Conservation (phyloP, 1,139 yeast genomes). For the Sporopachydermia cereana region DNA sequence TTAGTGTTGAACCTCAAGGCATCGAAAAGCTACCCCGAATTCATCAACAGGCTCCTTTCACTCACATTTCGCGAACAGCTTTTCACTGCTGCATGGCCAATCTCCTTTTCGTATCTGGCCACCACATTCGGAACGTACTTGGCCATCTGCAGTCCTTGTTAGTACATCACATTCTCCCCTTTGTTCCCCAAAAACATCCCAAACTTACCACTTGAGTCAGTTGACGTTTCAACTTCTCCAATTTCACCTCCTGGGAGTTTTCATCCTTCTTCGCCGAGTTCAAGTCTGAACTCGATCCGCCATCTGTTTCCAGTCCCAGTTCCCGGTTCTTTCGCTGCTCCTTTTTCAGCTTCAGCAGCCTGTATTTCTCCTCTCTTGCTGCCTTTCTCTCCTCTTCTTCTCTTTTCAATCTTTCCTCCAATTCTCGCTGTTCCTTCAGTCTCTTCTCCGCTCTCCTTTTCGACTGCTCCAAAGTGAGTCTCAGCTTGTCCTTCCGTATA, state of each 20-base stretch:
- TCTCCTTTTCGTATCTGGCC: conserved; percentile 48
- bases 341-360: background rate
- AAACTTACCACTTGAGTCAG: conserved; percentile 6
- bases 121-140: conserved; percentile 68
- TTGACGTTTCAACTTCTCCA: conserved; percentile 9
- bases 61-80: conserved; percentile 56
- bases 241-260: conserved; percentile 8
- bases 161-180: conserved; percentile 15
- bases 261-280: conserved; percentile 13
- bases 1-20: background rate
- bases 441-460: conserved; percentile 6
- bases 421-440: conserved; percentile 6
- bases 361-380: conserved; percentile 8
- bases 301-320: background rate
- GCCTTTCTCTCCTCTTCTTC: conserved; percentile 17
- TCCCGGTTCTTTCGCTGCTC: conserved; percentile 6
- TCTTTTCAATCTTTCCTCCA: conserved; percentile 11
- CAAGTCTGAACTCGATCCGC: conserved; percentile 7
- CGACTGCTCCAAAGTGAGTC: conserved; percentile 4
- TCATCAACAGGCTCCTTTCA: background rate
- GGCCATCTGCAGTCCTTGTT: conserved; percentile 36
- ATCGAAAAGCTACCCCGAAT: background rate
- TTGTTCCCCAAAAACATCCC: background rate
- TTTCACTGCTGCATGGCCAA: conserved; percentile 67
- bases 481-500: conserved; percentile 14